Evolutionary conservation across 225 moss, liverwort and hornwort species (phyloP), one percentile per base, ranked within the genome.

Genomic region (Asterella californica): DNA sequence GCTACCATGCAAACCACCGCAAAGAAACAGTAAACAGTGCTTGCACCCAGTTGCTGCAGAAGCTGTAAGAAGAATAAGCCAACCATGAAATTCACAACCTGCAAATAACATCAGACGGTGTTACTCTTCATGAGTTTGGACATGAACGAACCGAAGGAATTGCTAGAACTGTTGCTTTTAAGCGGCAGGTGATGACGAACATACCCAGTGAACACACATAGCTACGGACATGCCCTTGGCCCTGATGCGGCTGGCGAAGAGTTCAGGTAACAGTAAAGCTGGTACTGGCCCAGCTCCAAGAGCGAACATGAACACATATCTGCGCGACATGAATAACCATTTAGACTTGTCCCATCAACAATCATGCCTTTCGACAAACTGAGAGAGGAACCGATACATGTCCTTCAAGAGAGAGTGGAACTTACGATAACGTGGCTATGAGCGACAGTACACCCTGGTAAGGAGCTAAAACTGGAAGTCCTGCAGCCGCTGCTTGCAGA

Each of bases 251-350:
- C 85, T 91, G 70, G 94, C 86, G 79, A 96, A 96, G 6, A 96
- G 91, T 72, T 96, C 96, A 42, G 96, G 94, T 77, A 96, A 81
- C 59, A 96, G 76, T 79, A 96, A 87, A 57, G 88, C 90, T 9
- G 96, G 96, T 25, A 96, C 90, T 79, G 94, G 96, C 22, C 96
- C 94, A 57, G 96, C 96, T 80, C 96, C 96, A 22, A 96, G 83
- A 11, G 96, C 96, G 82, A 96, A 96, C 92, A 92, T 94, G 81
- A 94, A 92, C 34, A 96, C 96, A 72, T 90, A 96, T 36, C 94
- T 94, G 90, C 80, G 33, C 48, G 80, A 62, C 81, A 66, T 17
- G 0, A 0, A 49, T 4, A 57, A 38, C 0, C 5, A 7, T 37
- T 34, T 10, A 37, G 24, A 5, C 27, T 27, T 29, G 2, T n/a